phyloP scores from a whole-genome alignment of 768 basidiomycete species.

The Lentinula guzmanii region DNA sequence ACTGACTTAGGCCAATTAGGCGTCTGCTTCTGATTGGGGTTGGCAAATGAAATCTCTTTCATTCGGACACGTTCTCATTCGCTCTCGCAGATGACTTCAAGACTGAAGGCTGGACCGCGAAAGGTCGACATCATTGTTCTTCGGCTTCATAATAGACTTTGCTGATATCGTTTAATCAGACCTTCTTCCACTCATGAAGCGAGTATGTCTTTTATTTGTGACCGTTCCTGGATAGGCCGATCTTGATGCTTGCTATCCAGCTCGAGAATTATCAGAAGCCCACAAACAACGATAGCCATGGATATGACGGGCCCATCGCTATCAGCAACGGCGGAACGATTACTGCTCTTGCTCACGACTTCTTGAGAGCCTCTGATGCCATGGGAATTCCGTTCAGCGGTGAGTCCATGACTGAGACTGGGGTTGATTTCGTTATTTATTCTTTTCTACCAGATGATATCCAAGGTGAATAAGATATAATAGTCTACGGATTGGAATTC shows the following conservation, averaged over 20 bases:
- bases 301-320: slow-evolving; percentile 69
- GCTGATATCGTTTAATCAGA: slow-evolving; percentile 28
- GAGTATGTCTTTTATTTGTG: slow-evolving; percentile 26
- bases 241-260: slow-evolving; percentile 19
- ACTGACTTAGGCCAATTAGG: slow-evolving; percentile 24
- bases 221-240: not conserved
- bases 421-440: not conserved
- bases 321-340: slow-evolving; percentile 67
- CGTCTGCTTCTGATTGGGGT: slow-evolving; percentile 71
- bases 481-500: not conserved
- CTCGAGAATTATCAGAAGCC: slow-evolving; percentile 78
- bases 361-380: slow-evolving; percentile 56
- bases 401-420: slow-evolving; percentile 20
- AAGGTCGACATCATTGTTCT: slow-evolving; percentile 31
- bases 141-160: not conserved
- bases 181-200: slow-evolving; percentile 67
- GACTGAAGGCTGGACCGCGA: slow-evolving; percentile 59
- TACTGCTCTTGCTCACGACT: slow-evolving; percentile 61
- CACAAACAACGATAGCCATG: slow-evolving; percentile 58
- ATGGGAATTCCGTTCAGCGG: slow-evolving; percentile 62
- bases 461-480: slow-evolving; percentile 32
- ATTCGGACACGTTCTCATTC: not conserved
- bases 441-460: slow-evolving; percentile 44
- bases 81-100: slow-evolving; percentile 62
- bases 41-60: slow-evolving; percentile 9